Percentiles rank a stretch among this genome's conserved stretches.
Evolutionary conservation across 768 basidiomycete species (phyloP).

Genomic region (Chalciporus piperatus): DNA sequence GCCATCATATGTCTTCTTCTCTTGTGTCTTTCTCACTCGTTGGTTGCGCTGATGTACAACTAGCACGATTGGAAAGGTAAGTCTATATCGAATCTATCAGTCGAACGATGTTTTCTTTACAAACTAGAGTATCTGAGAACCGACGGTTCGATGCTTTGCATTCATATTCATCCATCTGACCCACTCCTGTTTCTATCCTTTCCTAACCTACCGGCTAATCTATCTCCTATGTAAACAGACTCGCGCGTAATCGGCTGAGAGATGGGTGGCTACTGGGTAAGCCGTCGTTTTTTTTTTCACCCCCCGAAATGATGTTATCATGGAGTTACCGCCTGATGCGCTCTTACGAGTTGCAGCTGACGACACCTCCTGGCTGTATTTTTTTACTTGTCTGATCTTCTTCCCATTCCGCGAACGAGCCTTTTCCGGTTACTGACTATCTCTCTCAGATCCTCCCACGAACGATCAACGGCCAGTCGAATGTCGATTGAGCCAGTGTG

Average conservation of each 20-base stretch:
- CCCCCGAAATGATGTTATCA: constrained; percentile 24
- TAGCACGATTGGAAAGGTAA: neutral
- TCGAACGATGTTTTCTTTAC: constrained; percentile 58
- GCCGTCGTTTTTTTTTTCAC: neutral
- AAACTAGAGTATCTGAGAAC: constrained; percentile 90
- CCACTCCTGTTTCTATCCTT: neutral
- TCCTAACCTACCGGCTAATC: neutral
- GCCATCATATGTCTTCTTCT: too few species aligned
- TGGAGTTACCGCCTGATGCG: constrained; percentile 82
- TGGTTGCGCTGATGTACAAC: too few species aligned
- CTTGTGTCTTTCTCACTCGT: too few species aligned
- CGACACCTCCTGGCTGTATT: constrained; percentile 81
- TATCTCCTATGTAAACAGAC: neutral
- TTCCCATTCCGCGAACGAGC: neutral
- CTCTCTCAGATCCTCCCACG: neutral
- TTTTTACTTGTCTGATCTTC: constrained; percentile 50
- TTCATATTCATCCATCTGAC: constrained; percentile 54
- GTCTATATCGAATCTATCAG: neutral
- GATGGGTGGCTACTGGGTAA: neutral
- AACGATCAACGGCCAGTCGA: neutral
- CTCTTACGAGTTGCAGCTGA: constrained; percentile 41
- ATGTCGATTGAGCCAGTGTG: neutral
- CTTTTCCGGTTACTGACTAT: neutral
- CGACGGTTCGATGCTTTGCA: constrained; percentile 61
- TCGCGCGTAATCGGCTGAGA: neutral